A percentile compares a stretch with the other conserved stretches of the same genome.
Conservation (phyloP, 345 rosid genomes). For the Punica granatum region DNA sequence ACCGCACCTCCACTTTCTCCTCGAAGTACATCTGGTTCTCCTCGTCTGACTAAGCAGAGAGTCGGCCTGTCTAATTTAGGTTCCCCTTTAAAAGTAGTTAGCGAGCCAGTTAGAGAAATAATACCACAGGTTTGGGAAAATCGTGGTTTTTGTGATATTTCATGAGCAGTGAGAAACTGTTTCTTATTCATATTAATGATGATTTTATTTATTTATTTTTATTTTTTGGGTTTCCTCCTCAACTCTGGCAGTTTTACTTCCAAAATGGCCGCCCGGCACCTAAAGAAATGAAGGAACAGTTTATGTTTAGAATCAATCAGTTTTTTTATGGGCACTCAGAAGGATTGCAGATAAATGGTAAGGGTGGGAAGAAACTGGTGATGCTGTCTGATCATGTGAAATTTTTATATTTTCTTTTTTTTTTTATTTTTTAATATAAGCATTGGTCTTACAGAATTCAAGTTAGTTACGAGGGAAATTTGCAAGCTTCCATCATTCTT, state of each 20-base stretch:
- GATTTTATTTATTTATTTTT: conserved; percentile 4
- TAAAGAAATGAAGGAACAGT: conserved; percentile 69
- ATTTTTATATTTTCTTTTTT: conserved; percentile 6
- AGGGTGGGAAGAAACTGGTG: background rate
- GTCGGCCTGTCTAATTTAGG: conserved; percentile 77
- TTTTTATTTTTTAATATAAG: background rate
- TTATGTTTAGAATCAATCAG: conserved; percentile 58
- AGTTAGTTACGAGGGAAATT: conserved; percentile 68
- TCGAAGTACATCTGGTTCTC: conserved; percentile 79
- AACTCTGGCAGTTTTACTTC: conserved; percentile 73
- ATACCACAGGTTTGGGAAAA: conserved; percentile 78
- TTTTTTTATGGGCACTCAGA: conserved; percentile 56
- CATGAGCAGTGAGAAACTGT: background rate
- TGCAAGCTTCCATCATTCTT: conserved; percentile 93
- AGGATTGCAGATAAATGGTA: conserved; percentile 75
- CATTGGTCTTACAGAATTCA: conserved; percentile 36
- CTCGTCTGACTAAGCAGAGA: conserved; percentile 73
- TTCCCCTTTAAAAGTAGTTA: conserved; percentile 76
- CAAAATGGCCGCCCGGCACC: conserved; percentile 86
- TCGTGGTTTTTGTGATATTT: background rate
- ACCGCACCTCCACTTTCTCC: conserved; percentile 98
- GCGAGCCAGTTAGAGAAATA: conserved; percentile 68
- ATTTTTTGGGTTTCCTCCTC: conserved; percentile 3
- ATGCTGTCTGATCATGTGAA: conserved; percentile 4
- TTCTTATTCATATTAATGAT: background rate